Evolutionary conservation across 305 asterid species (phyloP), one percentile per base, ranked within the genome.

Genomic region (Fraxinus dipetala): DNA sequence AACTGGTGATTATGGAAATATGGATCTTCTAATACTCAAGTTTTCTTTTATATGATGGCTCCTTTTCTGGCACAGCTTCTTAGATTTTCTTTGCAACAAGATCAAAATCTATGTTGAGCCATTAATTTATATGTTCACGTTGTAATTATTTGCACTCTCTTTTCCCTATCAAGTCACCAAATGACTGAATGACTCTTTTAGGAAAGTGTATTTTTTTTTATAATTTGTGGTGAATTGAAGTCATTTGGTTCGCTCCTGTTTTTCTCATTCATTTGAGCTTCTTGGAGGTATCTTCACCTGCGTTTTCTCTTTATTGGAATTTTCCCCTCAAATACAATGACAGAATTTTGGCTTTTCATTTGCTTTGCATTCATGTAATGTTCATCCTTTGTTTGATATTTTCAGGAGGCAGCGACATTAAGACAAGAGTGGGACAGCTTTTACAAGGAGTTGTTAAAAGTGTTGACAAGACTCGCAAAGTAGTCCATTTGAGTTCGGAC

Each of bases 381-480:
- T 54, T 81, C 48, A 74, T 81, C 34, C 38, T 28, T 9, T 54
- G 10, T 56, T 76, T 78, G n/a, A 83, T 75, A 76, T 51, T 83
- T 86, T 85, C 87, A 93, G 99, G 85, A 81, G 80, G 84, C 48
- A 87, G 69, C 83, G 85, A 83, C 54, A 45, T 31, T 75, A 92
- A 91, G 78, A 83, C 86, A 81, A 88, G 89, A 77, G 86, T 84
- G 28, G 95, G 97, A 63, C 92, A 92, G 83, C 90, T 94, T 83
- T 69, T 93, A 75, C 97, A 93, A 88, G 99, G 97, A 83, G 88
- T 91, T 83, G 97, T 96, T 78, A 93, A 88, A 87, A 91, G 85
- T 87, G 86, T 93, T 10, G 98, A 96, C 84, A 93, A 89, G 87
- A 81, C 89, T 38, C 94, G 94, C 80, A 93, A 90, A 85, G 92